Base-by-base conservation (phyloP, 805 yeast genomes). In the Wickerhamomyces alni region DNA sequence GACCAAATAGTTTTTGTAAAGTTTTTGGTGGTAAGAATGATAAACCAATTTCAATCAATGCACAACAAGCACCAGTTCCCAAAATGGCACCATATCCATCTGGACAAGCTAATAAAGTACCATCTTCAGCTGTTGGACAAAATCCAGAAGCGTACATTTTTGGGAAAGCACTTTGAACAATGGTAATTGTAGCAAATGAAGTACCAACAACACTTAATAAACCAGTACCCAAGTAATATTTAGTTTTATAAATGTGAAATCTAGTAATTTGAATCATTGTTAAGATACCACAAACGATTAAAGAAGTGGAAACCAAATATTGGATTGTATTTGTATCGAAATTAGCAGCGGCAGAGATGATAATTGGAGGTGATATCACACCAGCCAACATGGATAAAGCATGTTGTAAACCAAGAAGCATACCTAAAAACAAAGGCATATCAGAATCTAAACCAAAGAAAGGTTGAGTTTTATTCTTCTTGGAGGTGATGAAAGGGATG, bases 361-460 rank as follows among this genome's bases (percentile, higher is more conserved):
- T 67, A 39, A 88, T 64, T 3, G 95, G 91, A 8, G 96, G 95
- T 8, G 93, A 68, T 28, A 84, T 82, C 37, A 88, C 75, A 54
- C 96, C 96, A 13, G 96, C 96, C 64, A 88, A 65, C 96, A 89
- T 88, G 19, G 96, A 79, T 47, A 88, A 61, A 1, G 95, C 66
- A 57, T 88, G 97, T 65, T 88, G 96, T 46, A 88, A 70, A 15
- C 97, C 96, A 26, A 89, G 71, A 10, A 88, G 41, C 41, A 83
- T 59, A 1, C 94, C 95, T 41, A 88, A 66, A 8, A 83, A 50
- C n/a, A 87, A 50, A 1, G 97, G 97, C 77, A 89, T 80, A 2
- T 80, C 86, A 33, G 80, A 76, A 57, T 87, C 69, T 37, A 88
- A 62, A 5, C 93, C 87, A 52, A 87, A 89, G 62, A 88, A 88